Base-by-base conservation (phyloP, 306 rosid genomes). In the Fragaria ananassa region DNA sequence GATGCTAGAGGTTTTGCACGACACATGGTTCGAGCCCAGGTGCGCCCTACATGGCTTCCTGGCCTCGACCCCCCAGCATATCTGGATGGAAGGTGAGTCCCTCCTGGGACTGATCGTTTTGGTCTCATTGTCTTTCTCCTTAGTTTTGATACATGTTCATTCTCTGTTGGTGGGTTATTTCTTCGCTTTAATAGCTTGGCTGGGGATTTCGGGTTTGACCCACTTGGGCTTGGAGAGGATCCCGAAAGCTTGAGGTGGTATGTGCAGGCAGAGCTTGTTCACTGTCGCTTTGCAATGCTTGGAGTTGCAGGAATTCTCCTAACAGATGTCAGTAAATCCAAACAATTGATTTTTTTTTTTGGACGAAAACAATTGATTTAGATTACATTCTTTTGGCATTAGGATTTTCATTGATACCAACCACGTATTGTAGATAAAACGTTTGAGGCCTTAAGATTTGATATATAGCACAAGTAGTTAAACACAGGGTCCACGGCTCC, bases 151-250 rank as follows among this genome's bases (percentile, higher is more conserved):
- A 18, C 7, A 25, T 19, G 11, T 21, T 71, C n/a, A 64, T 25
- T 35, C 37, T 51, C 31, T 37, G 15, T n/a, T 12, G 23, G 9
- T 34, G 19, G 13, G 27, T 5, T 5, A 44, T 67, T 68, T 45
- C 60, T 50, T 64, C 72, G 25, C 19, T 49, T 71, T 46, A 67
- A 75, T 73, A 93, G 93, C 74, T 81, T 95, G 76, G 82, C 93
- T 19, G 97, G 99, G 67, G 99, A 95, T 88, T 92, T 51, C 42
- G 99, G 99, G 42, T 95, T 92, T 60, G 99, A 95, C 85, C 99
- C 97, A 47, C 97, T 95, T 74, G 97, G 97, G 39, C 99, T 95
- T 42, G 99, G 85, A 50, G 97, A 95, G 82, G 96, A 95, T 84
- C 97, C 97, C 0, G 82, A 75, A 37, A 95, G 88, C 91, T 85